Base-by-base conservation (phyloP, 2,329 filamentous ascomycete species). In the Pseudophaeomoniella oleicola region DNA sequence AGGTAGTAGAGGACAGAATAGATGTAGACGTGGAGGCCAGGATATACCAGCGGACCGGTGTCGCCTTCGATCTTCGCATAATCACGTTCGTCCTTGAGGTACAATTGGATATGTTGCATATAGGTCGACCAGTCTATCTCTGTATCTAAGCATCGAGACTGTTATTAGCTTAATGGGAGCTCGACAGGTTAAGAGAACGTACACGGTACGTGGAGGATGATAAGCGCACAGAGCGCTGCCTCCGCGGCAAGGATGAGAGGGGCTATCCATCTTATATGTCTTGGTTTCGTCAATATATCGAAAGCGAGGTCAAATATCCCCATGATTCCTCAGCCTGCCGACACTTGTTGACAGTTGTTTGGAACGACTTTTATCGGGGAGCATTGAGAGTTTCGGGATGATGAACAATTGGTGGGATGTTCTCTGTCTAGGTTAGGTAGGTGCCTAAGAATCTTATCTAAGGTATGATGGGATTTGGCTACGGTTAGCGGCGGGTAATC, bases 71-170 rank as follows among this genome's bases (percentile, higher is more conserved):
- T 87, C 39, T 77, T 71, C 42, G 74, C 75, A 58, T 98, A 98
- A 58, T 94, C 80, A 53, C 82, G 76, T 64, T 96, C 87, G 51
- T 90, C 90, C 13, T 73, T 68, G 32, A 87, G 63, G 51, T 81
- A 90, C 48, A 87, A 77, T 30, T 71, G 62, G 32, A 96, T 69
- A 52, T 98, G 90, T 55, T 94, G 72, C 87, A 98, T 96, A 59
- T 98, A 98, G 1, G 90, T 85, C 40, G 71, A 72, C 88, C 88
- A 98, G 61, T 98, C 90, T 52, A 98, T 98, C 59, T 98, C 90
- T 31, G 90, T 98, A 56, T 98, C 90, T 83, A 46, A 31, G 15
- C 13, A 35, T n/a, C n/a, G n/a, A 36, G 70, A 46, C 31, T 34
- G 32, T 45, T 42, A 34, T 42, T 37, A 39, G 22, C 30, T 6